A percentile compares a stretch with the other conserved stretches of the same genome.
These are phyloP conservation scores for Calonectria ilicicola DNA, from an alignment of 2,329 filamentous ascomycete species.

Conservation along the genomic window DNA sequence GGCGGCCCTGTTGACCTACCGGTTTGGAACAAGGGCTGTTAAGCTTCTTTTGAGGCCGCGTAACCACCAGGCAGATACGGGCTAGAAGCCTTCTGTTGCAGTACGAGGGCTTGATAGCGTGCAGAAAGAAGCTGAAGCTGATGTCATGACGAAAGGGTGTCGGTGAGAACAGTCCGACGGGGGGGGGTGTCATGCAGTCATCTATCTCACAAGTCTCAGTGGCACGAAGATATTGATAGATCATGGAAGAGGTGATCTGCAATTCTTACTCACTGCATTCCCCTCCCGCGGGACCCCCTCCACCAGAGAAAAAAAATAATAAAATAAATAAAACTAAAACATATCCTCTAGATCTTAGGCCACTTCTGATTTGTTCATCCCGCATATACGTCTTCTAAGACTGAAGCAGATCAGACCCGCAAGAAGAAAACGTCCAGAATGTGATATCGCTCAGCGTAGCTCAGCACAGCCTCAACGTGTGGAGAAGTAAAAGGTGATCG, in stretches of 20 bases:
- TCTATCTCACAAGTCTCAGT: not conserved
- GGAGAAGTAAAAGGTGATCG: slow-evolving; percentile 25
- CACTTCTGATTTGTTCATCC: not conserved
- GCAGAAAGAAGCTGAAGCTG: slow-evolving; percentile 36
- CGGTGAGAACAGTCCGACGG: slow-evolving; percentile 4
- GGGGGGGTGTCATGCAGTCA: not conserved
- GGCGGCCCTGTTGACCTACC: slow-evolving; percentile 12
- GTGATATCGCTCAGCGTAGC: not conserved
- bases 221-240: not conserved
- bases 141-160: slow-evolving; percentile 33
- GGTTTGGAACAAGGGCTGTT: slow-evolving; percentile 12
- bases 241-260: not conserved
- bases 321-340: not conserved
- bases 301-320: not conserved
- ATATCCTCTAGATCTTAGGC: not conserved
- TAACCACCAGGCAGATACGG: slow-evolving; percentile 13
- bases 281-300: not conserved
- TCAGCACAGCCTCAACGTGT: slow-evolving; percentile 39
- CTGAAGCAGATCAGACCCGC: slow-evolving; percentile 1
- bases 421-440: slow-evolving; percentile 8
- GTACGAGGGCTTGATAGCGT: slow-evolving; percentile 21
- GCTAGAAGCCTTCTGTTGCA: slow-evolving; percentile 15
- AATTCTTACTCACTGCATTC: not conserved
- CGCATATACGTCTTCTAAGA: not conserved
- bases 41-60: slow-evolving; percentile 31